Conservation (phyloP, 2,329 filamentous ascomycete genomes). For the Phialophora chinensis region DNA sequence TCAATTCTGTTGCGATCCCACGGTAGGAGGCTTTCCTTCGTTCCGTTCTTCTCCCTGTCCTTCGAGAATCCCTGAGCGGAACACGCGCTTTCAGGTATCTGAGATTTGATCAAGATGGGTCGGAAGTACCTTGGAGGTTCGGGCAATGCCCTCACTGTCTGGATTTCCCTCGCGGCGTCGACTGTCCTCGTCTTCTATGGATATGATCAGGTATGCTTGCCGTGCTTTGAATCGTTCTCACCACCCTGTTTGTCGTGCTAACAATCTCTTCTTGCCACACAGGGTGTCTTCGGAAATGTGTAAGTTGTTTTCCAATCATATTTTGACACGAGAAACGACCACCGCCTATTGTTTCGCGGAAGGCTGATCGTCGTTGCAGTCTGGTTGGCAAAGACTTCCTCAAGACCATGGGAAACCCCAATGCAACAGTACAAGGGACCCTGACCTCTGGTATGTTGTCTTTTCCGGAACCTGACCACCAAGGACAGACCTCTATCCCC, state of each 20-base stretch:
- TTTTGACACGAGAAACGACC: not conserved
- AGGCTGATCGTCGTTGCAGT: constrained; percentile 1
- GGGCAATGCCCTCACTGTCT: constrained; percentile 57
- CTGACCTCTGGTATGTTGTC: constrained; percentile 41
- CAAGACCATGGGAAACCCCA: constrained; percentile 37
- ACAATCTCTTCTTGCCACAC: constrained; percentile 14
- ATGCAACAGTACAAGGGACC: constrained; percentile 36
- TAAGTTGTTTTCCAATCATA: not conserved
- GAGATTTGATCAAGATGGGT: constrained; percentile 44
- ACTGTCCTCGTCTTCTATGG: constrained; percentile 60
- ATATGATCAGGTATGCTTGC: constrained; percentile 47
- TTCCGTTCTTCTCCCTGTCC: not conserved
- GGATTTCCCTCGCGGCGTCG: constrained; percentile 59
- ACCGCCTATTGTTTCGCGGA: not conserved
- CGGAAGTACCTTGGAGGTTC: constrained; percentile 59
- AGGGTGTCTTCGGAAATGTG: constrained; percentile 48
- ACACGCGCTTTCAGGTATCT: not conserved
- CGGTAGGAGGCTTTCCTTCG: not conserved
- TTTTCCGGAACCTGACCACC: too few relatives aligned
- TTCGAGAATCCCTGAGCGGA: not conserved
- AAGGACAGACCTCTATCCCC: too few relatives aligned
- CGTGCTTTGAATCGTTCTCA: not conserved
- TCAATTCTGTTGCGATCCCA: not conserved
- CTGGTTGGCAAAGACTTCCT: constrained; percentile 44
- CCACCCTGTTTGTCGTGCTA: not conserved